phyloP scores from a whole-genome alignment of 352 stramenopile species.

The Pythium pyrilobum region DNA sequence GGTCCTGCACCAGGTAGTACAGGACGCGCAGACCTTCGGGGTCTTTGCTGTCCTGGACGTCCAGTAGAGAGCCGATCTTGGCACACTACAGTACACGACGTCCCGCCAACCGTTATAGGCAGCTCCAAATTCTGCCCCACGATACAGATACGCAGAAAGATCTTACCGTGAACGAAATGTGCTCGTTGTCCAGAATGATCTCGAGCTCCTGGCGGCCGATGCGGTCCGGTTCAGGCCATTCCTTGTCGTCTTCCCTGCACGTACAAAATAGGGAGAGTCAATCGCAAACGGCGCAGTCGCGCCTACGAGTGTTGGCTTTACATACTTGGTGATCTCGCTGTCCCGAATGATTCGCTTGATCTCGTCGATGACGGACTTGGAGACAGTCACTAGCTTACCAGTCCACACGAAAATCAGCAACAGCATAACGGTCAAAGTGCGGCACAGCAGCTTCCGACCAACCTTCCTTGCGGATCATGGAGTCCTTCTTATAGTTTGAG shows the following conservation, averaged over 20 bases:
- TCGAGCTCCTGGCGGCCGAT: slow-evolving; percentile 95
- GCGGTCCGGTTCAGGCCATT: slow-evolving; percentile 94
- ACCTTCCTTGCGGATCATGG: slow-evolving; percentile 97
- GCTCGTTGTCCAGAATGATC: slow-evolving; percentile 92
- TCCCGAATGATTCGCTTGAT: slow-evolving; percentile 92
- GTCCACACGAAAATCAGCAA: neutral
- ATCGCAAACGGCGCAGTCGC: neutral
- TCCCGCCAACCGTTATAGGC: too few species aligned
- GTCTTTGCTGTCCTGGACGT: slow-evolving; percentile 95
- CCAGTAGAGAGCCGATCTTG: slow-evolving; percentile 94
- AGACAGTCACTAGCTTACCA: slow-evolving; percentile 76
- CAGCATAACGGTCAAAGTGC: neutral
- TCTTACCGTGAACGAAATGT: slow-evolving; percentile 95
- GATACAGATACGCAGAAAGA: neutral
- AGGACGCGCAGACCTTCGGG: slow-evolving; percentile 92
- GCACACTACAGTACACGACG: slow-evolving; percentile 80
- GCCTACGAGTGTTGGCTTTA: too few species aligned
- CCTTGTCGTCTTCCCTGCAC: slow-evolving; percentile 89
- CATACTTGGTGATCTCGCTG: slow-evolving; percentile 89
- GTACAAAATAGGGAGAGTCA: neutral
- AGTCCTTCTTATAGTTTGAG: slow-evolving; percentile 97
- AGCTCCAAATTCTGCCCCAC: neutral
- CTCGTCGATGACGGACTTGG: slow-evolving; percentile 90
- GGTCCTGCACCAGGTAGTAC: slow-evolving; percentile 97
- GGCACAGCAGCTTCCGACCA: neutral